A percentile compares a stretch with the other conserved stretches of the same genome.
Evolutionary conservation across 1,284 basidiomycete species (phyloP).

Genomic region (Dichomitus squalens): DNA sequence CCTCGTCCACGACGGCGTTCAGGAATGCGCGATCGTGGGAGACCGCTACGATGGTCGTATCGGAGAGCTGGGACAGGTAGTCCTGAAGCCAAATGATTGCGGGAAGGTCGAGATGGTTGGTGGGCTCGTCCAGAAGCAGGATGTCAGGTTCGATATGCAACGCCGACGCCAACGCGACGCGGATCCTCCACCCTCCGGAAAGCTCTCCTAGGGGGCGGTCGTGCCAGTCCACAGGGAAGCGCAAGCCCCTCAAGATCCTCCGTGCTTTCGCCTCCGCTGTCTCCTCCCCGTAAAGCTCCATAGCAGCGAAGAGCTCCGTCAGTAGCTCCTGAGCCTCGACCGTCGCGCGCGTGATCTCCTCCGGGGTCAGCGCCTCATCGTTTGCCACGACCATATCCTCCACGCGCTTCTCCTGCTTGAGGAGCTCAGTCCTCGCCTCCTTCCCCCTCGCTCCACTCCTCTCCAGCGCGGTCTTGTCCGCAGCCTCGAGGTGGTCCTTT

Average conservation of each 20-base stretch:
- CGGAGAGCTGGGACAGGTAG: conserved; percentile 49
- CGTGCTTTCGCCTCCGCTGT: conserved; percentile 59
- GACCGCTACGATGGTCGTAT: conserved; percentile 60
- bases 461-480: conserved; percentile 55
- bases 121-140: conserved; percentile 86
- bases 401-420: conserved; percentile 51
- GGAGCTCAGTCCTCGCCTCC: conserved; percentile 50
- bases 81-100: conserved; percentile 84
- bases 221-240: conserved; percentile 57
- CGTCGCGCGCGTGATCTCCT: conserved; percentile 23
- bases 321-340: conserved; percentile 21
- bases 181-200: conserved; percentile 73
- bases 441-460: conserved; percentile 58
- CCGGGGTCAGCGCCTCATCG: conserved; percentile 7
- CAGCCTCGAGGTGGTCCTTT: conserved; percentile 44
- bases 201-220: conserved; percentile 49
- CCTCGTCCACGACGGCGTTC: conserved; percentile 66
- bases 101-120: conserved; percentile 93
- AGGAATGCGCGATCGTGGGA: conserved; percentile 77
- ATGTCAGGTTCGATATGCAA: conserved; percentile 83
- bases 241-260: conserved; percentile 63
- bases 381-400: conserved; percentile 26
- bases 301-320: conserved; percentile 19
- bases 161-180: conserved; percentile 75
- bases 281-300: conserved; percentile 22